Conservation (phyloP, 352 stramenopile genomes). For the Phytophthora constricta region DNA sequence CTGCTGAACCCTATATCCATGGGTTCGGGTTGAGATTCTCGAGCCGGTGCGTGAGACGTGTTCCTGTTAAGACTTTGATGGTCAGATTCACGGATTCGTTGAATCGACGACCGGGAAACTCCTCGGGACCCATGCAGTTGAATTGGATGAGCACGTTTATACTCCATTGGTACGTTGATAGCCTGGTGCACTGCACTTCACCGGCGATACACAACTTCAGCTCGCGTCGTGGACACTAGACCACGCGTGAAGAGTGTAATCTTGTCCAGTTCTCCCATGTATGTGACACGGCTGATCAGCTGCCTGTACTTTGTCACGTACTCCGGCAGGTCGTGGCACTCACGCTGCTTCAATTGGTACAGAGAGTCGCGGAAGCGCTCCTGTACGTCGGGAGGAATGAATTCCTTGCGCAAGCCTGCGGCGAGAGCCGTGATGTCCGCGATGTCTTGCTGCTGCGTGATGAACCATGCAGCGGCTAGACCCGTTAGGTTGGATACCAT, state of each 20-base stretch:
- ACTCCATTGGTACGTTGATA: no score
- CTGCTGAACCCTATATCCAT: no score
- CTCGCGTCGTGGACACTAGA: conserved; percentile 15
- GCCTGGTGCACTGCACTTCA: conserved; percentile 24
- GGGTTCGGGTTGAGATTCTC: no score
- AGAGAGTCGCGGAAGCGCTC: conserved; percentile 25
- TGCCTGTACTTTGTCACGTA: conserved; percentile 27
- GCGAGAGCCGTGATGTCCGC: conserved; percentile 16
- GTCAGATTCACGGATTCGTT: no score
- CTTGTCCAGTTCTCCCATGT: conserved; percentile 38
- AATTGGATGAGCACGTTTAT: conserved; percentile 18
- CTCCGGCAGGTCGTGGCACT: conserved; percentile 22
- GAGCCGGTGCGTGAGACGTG: no score
- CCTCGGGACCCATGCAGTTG: no score
- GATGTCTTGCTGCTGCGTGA: conserved; percentile 15
- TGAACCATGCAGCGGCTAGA: conserved; percentile 23
- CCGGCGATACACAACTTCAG: conserved; percentile 37
- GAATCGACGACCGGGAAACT: no score
- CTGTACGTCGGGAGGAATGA: conserved; percentile 30
- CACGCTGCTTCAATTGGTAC: conserved; percentile 20
- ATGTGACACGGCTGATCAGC: conserved; percentile 22
- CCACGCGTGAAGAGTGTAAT: conserved; percentile 32
- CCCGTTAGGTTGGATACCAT: conserved; percentile 10
- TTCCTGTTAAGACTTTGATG: no score
- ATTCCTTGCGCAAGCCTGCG: conserved; percentile 7